Evolutionary conservation across 768 basidiomycete genomes (phyloP).

Genomic region (Amanita exitialis): DNA sequence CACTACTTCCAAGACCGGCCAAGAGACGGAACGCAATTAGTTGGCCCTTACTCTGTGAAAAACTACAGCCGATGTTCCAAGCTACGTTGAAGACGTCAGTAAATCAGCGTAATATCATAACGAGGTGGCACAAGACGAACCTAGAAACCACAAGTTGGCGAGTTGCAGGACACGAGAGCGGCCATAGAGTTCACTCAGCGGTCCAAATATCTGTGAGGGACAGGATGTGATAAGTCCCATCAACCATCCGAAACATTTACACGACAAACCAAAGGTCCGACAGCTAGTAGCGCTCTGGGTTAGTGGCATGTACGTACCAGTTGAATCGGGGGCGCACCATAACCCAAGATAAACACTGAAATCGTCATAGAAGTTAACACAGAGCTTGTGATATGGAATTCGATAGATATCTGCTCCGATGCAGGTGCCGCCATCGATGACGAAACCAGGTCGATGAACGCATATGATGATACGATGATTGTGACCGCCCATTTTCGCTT

Average conservation of each 20-base stretch:
- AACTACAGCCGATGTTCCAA: conserved; percentile 61
- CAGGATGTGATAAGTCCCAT: neutral
- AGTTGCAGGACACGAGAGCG: conserved; percentile 50
- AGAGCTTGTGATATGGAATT: conserved; percentile 44
- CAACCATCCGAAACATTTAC: neutral
- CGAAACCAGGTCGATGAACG: conserved; percentile 58
- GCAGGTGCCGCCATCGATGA: conserved; percentile 75
- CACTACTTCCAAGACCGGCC: conserved; percentile 64
- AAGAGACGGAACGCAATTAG: conserved; percentile 62
- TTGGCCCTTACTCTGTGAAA: conserved; percentile 46
- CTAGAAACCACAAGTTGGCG: conserved; percentile 56
- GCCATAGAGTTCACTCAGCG: conserved; percentile 65
- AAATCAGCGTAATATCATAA: neutral
- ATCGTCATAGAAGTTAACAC: conserved; percentile 45
- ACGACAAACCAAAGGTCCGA: conserved; percentile 36
- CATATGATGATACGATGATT: conserved; percentile 53
- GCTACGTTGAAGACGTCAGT: conserved; percentile 17
- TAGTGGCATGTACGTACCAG: neutral
- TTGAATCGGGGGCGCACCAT: conserved; percentile 27
- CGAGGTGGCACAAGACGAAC: conserved; percentile 21
- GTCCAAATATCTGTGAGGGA: conserved; percentile 33
- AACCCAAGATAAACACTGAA: conserved; percentile 44
- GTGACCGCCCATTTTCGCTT: conserved; percentile 57
- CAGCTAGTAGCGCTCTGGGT: conserved; percentile 23
- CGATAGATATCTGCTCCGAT: conserved; percentile 31